Percentiles rank a stretch among this genome's conserved stretches.
Evolutionary conservation across 2,329 filamentous ascomycete species (phyloP).

Genomic region (Arthrinium phaeospermum): DNA sequence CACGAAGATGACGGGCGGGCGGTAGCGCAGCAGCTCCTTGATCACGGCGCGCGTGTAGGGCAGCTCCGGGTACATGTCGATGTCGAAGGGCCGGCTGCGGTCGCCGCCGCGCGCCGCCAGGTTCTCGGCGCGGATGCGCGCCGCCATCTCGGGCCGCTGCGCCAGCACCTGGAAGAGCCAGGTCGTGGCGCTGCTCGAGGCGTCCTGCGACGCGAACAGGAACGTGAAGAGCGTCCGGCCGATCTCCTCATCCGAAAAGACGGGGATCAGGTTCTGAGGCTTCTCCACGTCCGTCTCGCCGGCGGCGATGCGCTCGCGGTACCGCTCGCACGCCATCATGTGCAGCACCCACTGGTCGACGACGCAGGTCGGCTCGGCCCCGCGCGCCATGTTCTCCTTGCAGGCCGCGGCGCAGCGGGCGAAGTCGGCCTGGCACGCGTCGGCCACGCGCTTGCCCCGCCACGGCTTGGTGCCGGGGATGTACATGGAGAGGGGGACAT

Average conservation of each 20-base stretch:
- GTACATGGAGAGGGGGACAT: conserved; percentile 73
- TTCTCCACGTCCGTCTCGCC: conserved; percentile 53
- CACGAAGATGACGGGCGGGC: conserved; percentile 60
- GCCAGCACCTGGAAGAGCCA: conserved; percentile 60
- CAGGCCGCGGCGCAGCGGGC: conserved; percentile 73
- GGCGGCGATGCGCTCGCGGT: conserved; percentile 67
- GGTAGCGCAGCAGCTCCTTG: conserved; percentile 57
- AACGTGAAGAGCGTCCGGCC: conserved; percentile 58
- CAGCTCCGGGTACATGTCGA: conserved; percentile 52
- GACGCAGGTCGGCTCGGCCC: conserved; percentile 72
- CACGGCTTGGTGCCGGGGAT: conserved; percentile 78
- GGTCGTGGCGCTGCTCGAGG: conserved; percentile 57
- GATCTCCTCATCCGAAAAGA: conserved; percentile 57
- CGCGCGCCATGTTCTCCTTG: conserved; percentile 71
- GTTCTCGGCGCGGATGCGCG: conserved; percentile 53
- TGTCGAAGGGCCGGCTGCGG: conserved; percentile 43
- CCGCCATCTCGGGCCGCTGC: conserved; percentile 54
- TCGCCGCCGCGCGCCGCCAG: conserved; percentile 50
- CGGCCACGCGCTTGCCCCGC: conserved; percentile 76
- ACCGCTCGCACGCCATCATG: conserved; percentile 74
- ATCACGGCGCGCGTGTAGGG: conserved; percentile 58
- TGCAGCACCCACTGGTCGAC: conserved; percentile 78
- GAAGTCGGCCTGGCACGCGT: conserved; percentile 74
- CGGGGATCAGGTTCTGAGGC: conserved; percentile 53
- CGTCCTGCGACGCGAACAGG: conserved; percentile 59